A percentile compares a stretch with the other conserved stretches of the same genome.
These are phyloP conservation scores for Saprolegnia diclina DNA, from an alignment of 352 stramenopile genomes.

Conservation along the genomic window DNA sequence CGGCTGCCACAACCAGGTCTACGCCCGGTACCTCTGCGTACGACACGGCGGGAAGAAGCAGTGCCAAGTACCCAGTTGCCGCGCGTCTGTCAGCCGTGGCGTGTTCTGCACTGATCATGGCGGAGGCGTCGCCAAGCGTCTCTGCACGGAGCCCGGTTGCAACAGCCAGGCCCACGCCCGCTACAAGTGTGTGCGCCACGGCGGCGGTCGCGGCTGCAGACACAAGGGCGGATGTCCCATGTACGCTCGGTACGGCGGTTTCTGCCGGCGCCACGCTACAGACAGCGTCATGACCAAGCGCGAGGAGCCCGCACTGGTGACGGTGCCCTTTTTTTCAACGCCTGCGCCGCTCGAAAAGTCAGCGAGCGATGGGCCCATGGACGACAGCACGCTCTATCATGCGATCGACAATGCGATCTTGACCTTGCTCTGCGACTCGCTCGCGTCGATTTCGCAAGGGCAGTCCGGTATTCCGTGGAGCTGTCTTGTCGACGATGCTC, in stretches of 20 bases:
- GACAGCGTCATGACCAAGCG: too few species aligned
- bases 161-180: not conserved
- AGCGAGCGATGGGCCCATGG: too few species aligned
- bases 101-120: not conserved
- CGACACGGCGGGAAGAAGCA: slow-evolving; percentile 4
- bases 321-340: too few species aligned
- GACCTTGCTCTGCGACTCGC: too few species aligned
- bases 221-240: not conserved
- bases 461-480: too few species aligned
- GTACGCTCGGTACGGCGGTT: not conserved
- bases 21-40: not conserved
- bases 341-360: too few species aligned
- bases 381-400: too few species aligned
- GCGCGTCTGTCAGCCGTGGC: not conserved
- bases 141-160: not conserved
- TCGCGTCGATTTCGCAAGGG: too few species aligned
- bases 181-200: slow-evolving; percentile 3
- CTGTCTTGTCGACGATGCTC: too few species aligned
- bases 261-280: not conserved
- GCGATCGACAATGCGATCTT: too few species aligned
- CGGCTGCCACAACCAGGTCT: slow-evolving; percentile 10
- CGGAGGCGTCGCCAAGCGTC: not conserved
- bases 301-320: too few species aligned
- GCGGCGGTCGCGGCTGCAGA: slow-evolving; percentile 3
- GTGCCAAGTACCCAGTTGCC: not conserved